Conservation (phyloP, 768 basidiomycete species). For the Hydnomerulius pinastri region DNA sequence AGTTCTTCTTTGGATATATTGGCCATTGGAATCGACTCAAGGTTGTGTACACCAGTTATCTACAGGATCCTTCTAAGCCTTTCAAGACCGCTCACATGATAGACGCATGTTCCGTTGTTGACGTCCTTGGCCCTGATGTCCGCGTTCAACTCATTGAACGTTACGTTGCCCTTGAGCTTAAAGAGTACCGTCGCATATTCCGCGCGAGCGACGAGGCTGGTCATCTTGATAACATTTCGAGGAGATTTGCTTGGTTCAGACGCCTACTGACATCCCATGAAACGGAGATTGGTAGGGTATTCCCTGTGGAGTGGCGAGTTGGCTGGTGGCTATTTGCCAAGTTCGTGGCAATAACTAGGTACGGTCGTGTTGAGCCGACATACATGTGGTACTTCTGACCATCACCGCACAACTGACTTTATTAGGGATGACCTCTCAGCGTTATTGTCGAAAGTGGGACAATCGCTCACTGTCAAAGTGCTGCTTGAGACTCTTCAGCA, state of each 20-base stretch:
- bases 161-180: slow-evolving; percentile 86
- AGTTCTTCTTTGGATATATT: slow-evolving; percentile 32
- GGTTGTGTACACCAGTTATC: slow-evolving; percentile 53
- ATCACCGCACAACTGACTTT: not conserved
- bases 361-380: not conserved
- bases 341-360: slow-evolving; percentile 93
- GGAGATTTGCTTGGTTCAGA: slow-evolving; percentile 95
- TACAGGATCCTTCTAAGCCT: slow-evolving; percentile 72
- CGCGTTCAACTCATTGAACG: slow-evolving; percentile 81
- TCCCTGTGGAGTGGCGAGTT: slow-evolving; percentile 86
- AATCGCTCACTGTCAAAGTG: slow-evolving; percentile 70
- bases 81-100: slow-evolving; percentile 65
- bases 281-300: slow-evolving; percentile 79
- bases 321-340: slow-evolving; percentile 79
- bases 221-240: slow-evolving; percentile 90
- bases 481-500: slow-evolving; percentile 87
- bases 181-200: slow-evolving; percentile 96
- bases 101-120: slow-evolving; percentile 87
- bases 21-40: not conserved
- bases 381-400: not conserved
- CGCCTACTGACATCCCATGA: slow-evolving; percentile 85
- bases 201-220: slow-evolving; percentile 92
- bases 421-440: slow-evolving; percentile 80
- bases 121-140: slow-evolving; percentile 85
- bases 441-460: slow-evolving; percentile 76